Base-by-base conservation (phyloP, 2,329 filamentous ascomycete genomes). In the Chlorencoelia australis region DNA sequence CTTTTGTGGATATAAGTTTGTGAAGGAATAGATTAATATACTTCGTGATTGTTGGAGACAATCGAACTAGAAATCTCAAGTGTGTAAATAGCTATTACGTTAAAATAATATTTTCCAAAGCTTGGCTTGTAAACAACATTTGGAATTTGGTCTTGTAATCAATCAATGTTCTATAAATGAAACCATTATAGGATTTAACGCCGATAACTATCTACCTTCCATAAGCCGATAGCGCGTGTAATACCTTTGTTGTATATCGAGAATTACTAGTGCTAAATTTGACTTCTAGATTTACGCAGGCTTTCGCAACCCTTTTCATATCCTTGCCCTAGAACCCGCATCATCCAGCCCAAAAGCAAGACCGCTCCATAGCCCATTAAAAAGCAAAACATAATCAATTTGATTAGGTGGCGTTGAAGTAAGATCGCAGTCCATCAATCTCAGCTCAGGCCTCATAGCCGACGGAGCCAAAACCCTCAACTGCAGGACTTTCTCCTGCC, bases 331-430 rank as follows among this genome's bases (percentile, higher is more conserved):
- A 24, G 21, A 24, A 24, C 21, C 21, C 21, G n/a, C 21, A 24
- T 87, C 63, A 35, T 39, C 37, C 18, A 35, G 26, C 22, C 38
- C 29, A 36, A 16, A 41, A 14, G 33, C 29, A 36, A 41, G 38
- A 37, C 38, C 38, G 21, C 29, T 32, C 33, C 29, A 41, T 5
- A 19, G 20, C 5, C 38, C 38, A 24, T 16, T 24, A 37, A 41
- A 41, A 33, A 41, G 38, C 28, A 37, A 20, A 33, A 33, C 24
- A 33, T 37, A 41, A 33, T 37, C 33, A 37, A 41, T 37, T 25
- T 36, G 33, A 25, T 36, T 37, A 9, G 33, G 27, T 33, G 39
- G 34, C 22, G 21, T 41, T 13, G 29, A 37, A 37, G 33, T 37
- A 26, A 41, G 33, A 37, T 41, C 25, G 29, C 22, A 24, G 17